Conservation (phyloP, 257 asterid species). For the Anisodus tanguticus region DNA sequence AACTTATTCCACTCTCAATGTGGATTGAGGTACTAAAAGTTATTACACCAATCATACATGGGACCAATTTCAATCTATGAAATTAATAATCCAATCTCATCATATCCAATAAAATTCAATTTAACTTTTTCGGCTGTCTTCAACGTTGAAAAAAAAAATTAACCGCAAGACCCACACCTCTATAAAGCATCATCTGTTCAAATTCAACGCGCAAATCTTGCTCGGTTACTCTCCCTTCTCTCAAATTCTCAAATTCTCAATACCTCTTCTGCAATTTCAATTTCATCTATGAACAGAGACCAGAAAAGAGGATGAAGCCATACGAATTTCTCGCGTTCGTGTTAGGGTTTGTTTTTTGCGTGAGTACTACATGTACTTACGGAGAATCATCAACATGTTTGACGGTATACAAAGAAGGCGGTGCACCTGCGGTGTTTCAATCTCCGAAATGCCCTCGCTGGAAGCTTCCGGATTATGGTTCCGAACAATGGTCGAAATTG, state of each 20-base stretch:
- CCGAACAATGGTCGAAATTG: constrained; percentile 39
- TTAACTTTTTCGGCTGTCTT: too few species aligned
- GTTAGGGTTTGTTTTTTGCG: constrained; percentile 47
- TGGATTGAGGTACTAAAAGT: too few species aligned
- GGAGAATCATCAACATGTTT: constrained; percentile 86
- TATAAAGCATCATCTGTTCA: constrained; percentile 20
- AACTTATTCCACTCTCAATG: too few species aligned
- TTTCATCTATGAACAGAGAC: neutral
- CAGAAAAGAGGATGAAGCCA: neutral
- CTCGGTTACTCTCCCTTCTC: neutral
- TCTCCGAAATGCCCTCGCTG: constrained; percentile 98
- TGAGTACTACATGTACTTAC: constrained; percentile 30
- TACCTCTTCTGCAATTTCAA: neutral
- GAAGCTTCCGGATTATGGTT: constrained; percentile 59
- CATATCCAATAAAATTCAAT: too few species aligned
- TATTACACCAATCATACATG: too few species aligned
- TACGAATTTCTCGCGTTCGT: constrained; percentile 17
- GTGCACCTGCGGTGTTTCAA: constrained; percentile 93
- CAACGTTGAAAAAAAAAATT: too few species aligned
- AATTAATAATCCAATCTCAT: too few species aligned
- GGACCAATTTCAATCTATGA: too few species aligned
- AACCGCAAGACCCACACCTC: neutral
- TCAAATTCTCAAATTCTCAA: constrained; percentile 7
- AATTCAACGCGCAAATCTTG: constrained; percentile 37
- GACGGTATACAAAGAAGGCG: constrained; percentile 87